These are phyloP conservation scores for Leishmania martiniquensis DNA, from an alignment of 208 protist genomes.

Conservation along the genomic window DNA sequence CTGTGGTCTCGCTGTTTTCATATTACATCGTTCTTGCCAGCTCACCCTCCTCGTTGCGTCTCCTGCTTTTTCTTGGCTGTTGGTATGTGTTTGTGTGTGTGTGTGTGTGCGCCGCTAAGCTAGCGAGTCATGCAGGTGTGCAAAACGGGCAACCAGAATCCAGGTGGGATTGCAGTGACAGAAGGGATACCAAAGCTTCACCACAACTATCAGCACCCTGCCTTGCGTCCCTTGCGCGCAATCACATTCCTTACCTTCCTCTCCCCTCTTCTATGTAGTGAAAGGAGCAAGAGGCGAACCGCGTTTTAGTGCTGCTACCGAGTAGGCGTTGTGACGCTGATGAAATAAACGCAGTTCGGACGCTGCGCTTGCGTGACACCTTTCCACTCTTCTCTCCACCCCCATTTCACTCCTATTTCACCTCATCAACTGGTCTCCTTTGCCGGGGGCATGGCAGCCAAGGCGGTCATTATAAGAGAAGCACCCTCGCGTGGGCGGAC, in stretches of 20 bases:
- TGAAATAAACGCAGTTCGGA: background rate
- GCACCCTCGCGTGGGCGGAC: background rate
- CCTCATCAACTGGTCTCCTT: background rate
- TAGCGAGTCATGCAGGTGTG: background rate
- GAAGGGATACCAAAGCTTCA: background rate
- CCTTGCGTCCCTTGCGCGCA: too few relatives aligned
- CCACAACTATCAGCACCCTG: background rate
- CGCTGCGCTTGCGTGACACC: background rate
- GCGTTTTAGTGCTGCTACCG: background rate
- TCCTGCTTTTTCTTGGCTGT: slow-evolving; percentile 1
- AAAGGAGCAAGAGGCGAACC: background rate
- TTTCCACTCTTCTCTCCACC: background rate
- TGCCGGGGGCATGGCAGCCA: background rate
- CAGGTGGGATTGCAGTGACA: background rate
- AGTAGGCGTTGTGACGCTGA: background rate
- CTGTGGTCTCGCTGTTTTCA: background rate
- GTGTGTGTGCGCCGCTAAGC: background rate
- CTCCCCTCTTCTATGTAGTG: background rate
- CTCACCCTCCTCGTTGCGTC: background rate
- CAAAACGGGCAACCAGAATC: background rate
- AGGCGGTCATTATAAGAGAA: background rate
- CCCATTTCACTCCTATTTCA: background rate
- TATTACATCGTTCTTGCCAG: background rate
- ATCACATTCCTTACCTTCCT: background rate
- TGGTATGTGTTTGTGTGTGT: too few relatives aligned